Evolutionary conservation across 2,329 filamentous ascomycete genomes (phyloP).

Genomic region (Akanthomyces dipterigenus): DNA sequence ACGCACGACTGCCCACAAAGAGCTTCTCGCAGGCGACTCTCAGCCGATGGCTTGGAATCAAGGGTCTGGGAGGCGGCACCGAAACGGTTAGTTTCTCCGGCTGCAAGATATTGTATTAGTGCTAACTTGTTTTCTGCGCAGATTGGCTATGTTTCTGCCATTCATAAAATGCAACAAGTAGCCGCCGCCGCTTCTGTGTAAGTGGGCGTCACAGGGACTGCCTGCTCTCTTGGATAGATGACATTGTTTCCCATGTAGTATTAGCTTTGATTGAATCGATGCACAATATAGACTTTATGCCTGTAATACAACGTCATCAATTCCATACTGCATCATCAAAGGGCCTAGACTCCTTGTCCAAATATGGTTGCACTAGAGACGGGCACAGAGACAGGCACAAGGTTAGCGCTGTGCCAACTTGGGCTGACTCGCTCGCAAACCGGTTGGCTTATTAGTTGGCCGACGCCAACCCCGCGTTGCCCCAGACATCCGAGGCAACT

Average conservation of each 20-base stretch:
- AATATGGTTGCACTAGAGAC: not conserved
- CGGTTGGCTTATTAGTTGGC: too few relatives aligned
- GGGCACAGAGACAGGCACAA: not conserved
- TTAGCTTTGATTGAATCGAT: not conserved
- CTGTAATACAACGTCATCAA: not conserved
- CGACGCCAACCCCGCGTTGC: constrained; percentile 1
- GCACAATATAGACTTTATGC: not conserved
- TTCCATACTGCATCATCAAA: not conserved
- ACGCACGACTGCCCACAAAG: constrained; percentile 25
- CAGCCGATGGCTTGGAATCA: constrained; percentile 17
- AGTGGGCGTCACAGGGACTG: not conserved
- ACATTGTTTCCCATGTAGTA: not conserved
- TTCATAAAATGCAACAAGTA: not conserved
- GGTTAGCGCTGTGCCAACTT: not conserved
- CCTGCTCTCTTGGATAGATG: not conserved
- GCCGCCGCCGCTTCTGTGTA: not conserved
- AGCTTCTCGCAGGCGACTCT: constrained; percentile 20
- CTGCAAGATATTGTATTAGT: not conserved
- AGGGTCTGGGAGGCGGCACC: not conserved
- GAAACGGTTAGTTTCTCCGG: constrained; percentile 2
- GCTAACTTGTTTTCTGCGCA: not conserved
- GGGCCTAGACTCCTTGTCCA: too few relatives aligned
- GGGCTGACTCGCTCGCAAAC: too few relatives aligned
- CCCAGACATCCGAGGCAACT: not conserved
- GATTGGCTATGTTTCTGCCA: not conserved